Base-by-base conservation (phyloP, 495 filamentous ascomycete genomes). In the Hypoxylon fragiforme region DNA sequence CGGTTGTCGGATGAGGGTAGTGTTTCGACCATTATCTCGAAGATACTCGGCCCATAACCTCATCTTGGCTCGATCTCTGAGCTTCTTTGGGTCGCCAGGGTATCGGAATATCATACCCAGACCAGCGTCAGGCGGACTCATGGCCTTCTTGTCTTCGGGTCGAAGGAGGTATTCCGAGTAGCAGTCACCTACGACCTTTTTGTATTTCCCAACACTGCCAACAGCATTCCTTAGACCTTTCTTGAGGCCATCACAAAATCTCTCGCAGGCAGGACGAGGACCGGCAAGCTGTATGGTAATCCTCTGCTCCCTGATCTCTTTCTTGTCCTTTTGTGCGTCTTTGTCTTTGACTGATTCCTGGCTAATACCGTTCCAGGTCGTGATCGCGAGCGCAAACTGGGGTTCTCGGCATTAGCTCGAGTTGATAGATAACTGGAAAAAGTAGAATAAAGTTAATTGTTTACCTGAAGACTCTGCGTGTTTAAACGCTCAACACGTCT, bases 61-160 rank as follows among this genome's bases (percentile, higher is more conserved):
- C 89, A 98, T 97, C 78, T 98, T 98, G 62, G 91, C 96, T 32
- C 90, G 79, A 73, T 98, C 95, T 60, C 94, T 80, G 31, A 97
- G 80, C 71, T 97, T 97, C 56, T 88, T 88, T n/a, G 90, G 85
- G 78, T 98, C 92, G 26, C 94, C 94, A 3, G 94, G 94, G 70
- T 97, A 98, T 63, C 87, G 85, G 73, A 97, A 98, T 6, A 92
- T 69, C 83, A 92, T 88, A 21, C 94, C 94, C 46, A 98, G 74
- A 5, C 94, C 94, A 13, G 91, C 91, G 74, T 97, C 92, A 11
- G 95, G 95, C 0, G 87, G 83, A 38, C 69, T 73, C 26, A 68
- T 75, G 24, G 84, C 84, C 63, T 84, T 84, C 57, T 70, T 71
- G 2, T 77, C 77, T 43, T 80, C 73, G 15, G 78, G 70, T 18